Percentiles rank a stretch among this genome's conserved stretches.
phyloP scores from a whole-genome alignment of 148 eudicot genomes.

The Rhododendron simsii region DNA sequence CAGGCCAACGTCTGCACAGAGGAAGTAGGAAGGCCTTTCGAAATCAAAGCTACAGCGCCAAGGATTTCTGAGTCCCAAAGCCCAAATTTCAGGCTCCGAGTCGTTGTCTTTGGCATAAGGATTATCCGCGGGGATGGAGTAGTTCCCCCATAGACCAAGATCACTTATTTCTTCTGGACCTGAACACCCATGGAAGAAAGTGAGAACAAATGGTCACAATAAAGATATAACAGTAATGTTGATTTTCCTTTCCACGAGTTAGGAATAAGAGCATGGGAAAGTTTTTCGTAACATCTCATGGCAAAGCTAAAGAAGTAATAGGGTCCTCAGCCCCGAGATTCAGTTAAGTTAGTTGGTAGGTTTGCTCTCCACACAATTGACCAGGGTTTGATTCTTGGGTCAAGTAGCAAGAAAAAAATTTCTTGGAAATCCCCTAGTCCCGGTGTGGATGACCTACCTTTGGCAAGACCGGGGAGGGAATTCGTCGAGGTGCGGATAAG shows the following conservation, averaged over 20 bases:
- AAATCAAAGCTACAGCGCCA: constrained; percentile 98
- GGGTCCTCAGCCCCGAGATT: neutral
- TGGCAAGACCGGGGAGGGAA: neutral
- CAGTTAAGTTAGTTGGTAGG: no score
- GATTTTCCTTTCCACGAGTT: neutral
- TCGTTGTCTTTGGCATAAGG: constrained; percentile 66
- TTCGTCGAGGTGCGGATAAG: neutral
- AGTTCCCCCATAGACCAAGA: constrained; percentile 78
- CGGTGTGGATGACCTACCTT: no score
- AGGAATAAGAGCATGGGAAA: neutral
- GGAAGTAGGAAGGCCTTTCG: constrained; percentile 81
- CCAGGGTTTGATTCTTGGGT: no score
- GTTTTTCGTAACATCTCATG: neutral
- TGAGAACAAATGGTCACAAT: neutral
- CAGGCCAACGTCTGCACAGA: constrained; percentile 86
- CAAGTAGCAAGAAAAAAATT: no score
- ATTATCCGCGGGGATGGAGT: constrained; percentile 71
- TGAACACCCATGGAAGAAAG: constrained; percentile 13
- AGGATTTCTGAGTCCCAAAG: constrained; percentile 81
- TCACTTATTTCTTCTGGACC: constrained; percentile 51
- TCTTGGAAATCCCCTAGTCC: neutral
- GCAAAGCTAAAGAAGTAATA: neutral
- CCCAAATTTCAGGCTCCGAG: constrained; percentile 74
- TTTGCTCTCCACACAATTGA: no score
- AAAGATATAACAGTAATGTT: neutral